These are phyloP conservation scores for Coix lacrymajobi DNA, from an alignment of 176 grass and related monocot genomes.

Conservation along the genomic window DNA sequence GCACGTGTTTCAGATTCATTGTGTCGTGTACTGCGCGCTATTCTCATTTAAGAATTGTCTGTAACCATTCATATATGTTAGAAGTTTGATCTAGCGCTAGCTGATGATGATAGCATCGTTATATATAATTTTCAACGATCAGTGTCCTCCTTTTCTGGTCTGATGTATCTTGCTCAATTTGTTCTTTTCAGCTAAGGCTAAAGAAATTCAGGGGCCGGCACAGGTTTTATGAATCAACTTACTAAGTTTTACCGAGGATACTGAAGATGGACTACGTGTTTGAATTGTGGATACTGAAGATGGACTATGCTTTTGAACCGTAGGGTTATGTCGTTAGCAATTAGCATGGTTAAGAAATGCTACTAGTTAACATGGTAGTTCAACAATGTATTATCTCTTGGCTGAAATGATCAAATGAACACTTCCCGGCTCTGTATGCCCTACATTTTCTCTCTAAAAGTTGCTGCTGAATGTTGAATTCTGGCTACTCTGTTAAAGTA, in stretches of 20 bases:
- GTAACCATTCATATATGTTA: not conserved
- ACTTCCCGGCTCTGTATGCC: not conserved
- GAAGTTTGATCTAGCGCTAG: not conserved
- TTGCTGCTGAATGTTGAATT: not conserved
- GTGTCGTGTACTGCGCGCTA: not conserved
- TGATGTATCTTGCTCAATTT: not conserved
- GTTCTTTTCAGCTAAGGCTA: conserved; percentile 4
- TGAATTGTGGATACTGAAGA: not conserved
- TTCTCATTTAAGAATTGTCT: not conserved
- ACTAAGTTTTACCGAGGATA: not conserved
- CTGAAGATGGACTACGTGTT: not conserved
- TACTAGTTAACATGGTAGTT: not conserved
- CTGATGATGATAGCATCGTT: not conserved
- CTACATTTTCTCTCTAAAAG: not conserved
- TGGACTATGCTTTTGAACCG: not conserved
- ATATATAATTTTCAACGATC: not conserved
- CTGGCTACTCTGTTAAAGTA: not conserved
- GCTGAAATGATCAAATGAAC: conserved; percentile 2
- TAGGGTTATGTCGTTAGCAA: not conserved
- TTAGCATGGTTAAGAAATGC: not conserved
- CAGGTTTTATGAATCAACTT: not conserved
- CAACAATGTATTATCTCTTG: not conserved
- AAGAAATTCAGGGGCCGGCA: not conserved
- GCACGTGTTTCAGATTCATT: not conserved
- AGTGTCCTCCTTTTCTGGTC: not conserved